These are phyloP conservation scores for Candida glucosophila DNA, from an alignment of 1,139 yeast species.

Conservation along the genomic window DNA sequence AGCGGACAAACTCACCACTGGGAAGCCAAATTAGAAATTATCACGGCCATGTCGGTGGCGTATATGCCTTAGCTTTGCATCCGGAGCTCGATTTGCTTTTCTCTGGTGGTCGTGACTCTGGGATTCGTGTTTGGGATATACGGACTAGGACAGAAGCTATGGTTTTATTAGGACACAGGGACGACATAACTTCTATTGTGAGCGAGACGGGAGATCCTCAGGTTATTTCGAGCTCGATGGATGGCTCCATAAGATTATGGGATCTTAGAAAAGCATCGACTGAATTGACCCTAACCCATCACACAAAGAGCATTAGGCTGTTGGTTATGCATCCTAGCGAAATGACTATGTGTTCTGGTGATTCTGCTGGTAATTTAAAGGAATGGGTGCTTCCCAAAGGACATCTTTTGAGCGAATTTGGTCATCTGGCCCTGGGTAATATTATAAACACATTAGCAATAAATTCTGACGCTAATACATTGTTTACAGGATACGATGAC, in stretches of 20 bases:
- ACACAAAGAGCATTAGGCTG: conserved; percentile 72
- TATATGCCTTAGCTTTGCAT: conserved; percentile 74
- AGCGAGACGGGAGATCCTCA: conserved; percentile 78
- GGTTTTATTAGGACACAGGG: conserved; percentile 75
- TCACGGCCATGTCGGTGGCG: conserved; percentile 91
- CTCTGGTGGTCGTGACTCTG: conserved; percentile 86
- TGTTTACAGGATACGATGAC: conserved; percentile 80
- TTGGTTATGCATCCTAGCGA: conserved; percentile 64
- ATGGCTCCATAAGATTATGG: conserved; percentile 81
- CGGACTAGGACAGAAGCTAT: conserved; percentile 69
- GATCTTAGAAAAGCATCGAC: conserved; percentile 44
- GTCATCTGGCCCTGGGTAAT: conserved; percentile 20
- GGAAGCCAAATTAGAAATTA: conserved; percentile 65
- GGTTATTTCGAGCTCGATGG: conserved; percentile 74
- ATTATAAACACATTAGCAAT: conserved; percentile 65
- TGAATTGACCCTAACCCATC: conserved; percentile 66
- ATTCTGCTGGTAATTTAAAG: conserved; percentile 69
- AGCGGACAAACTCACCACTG: conserved; percentile 56
- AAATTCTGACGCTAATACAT: conserved; percentile 52
- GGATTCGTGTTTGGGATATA: conserved; percentile 89
- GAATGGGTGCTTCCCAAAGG: conserved; percentile 85
- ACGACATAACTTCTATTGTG: conserved; percentile 61
- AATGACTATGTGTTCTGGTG: conserved; percentile 66
- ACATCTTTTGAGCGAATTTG: conserved; percentile 43
- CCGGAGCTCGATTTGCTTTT: conserved; percentile 83